Evolutionary conservation across 2,329 filamentous ascomycete genomes (phyloP).

Genomic region (Botrytis fabae): DNA sequence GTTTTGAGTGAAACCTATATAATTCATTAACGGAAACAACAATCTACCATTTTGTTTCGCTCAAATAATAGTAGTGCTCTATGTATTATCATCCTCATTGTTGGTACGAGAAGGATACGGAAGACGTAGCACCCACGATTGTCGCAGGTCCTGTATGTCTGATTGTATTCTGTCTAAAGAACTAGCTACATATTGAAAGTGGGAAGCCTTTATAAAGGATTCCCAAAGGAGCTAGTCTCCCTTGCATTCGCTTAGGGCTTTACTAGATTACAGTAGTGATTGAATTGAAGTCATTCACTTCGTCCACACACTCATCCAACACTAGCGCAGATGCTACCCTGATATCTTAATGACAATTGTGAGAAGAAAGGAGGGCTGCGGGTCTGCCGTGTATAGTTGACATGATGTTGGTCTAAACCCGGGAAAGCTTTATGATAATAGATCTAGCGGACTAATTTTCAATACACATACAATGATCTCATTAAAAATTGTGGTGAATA

Average conservation of each 20-base stretch:
- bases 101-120: too few species aligned
- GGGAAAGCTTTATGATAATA: not conserved
- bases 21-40: not conserved
- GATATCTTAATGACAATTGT: not conserved
- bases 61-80: not conserved
- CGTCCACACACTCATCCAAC: too few species aligned
- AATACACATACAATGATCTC: not conserved
- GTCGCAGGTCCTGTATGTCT: too few species aligned
- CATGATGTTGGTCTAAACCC: not conserved
- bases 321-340: not conserved
- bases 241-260: too few species aligned
- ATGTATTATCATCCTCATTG: not conserved
- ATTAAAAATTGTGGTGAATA: not conserved
- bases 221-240: too few species aligned
- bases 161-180: too few species aligned
- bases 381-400: not conserved
- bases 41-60: not conserved
- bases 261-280: too few species aligned
- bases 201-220: too few species aligned
- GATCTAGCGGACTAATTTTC: not conserved
- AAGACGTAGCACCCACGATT: too few species aligned
- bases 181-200: too few species aligned
- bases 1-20: not conserved
- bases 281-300: too few species aligned
- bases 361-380: not conserved